A percentile compares a stretch with the other conserved stretches of the same genome.
phyloP scores from a whole-genome alignment of 108 stramenopile genomes.

The Phaeodactylum tricornutum region DNA sequence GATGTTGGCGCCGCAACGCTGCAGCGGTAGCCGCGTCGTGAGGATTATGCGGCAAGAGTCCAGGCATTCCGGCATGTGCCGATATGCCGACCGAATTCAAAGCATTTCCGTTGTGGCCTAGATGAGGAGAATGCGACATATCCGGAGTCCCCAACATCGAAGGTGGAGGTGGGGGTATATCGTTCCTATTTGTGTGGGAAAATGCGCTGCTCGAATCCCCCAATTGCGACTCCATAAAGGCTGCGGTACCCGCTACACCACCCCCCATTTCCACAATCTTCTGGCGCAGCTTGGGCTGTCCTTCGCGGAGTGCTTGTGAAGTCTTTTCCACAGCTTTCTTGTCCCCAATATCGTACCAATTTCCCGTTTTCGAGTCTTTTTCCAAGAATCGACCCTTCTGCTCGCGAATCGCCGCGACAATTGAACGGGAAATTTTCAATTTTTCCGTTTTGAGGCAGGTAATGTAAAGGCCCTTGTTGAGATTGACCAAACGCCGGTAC shows the following conservation, averaged over 20 bases:
- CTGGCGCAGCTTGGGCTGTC: conserved; percentile 63
- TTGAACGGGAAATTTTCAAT: conserved; percentile 62
- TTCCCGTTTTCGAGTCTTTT: conserved; percentile 31
- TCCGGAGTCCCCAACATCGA: neutral
- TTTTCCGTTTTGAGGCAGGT: conserved; percentile 51
- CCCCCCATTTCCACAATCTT: conserved; percentile 42
- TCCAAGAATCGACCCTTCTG: conserved; percentile 70
- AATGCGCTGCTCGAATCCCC: no score
- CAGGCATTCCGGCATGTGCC: no score
- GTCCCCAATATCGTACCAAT: conserved; percentile 60
- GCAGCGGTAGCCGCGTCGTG: neutral
- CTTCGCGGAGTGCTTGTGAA: conserved; percentile 71
- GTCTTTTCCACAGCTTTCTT: conserved; percentile 74
- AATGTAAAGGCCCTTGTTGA: conserved; percentile 43
- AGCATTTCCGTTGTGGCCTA: neutral
- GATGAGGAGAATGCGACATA: neutral
- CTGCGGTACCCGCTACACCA: conserved; percentile 11
- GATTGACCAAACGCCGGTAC: conserved; percentile 49
- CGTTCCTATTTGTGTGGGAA: neutral
- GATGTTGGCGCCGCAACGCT: no score
- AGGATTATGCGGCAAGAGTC: no score
- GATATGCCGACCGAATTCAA: no score
- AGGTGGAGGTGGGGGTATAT: no score
- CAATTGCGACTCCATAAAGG: conserved; percentile 12
- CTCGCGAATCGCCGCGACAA: conserved; percentile 70